Evolutionary conservation across 345 rosid genomes (phyloP).

Genomic region (Syzygium jambos): DNA sequence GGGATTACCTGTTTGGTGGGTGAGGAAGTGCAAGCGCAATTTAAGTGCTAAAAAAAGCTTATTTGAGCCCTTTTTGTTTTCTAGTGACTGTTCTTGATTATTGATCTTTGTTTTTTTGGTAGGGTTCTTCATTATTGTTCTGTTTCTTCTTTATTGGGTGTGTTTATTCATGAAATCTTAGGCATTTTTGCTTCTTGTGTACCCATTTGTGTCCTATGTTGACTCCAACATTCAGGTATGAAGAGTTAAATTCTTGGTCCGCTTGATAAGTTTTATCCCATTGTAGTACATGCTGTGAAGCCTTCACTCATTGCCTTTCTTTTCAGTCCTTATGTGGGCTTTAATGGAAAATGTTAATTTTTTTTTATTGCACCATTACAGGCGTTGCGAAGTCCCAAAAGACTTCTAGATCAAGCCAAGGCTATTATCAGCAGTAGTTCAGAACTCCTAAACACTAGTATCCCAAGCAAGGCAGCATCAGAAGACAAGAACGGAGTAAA

Average conservation of each 20-base stretch:
- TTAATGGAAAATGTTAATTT: background rate
- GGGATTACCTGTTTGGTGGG: background rate
- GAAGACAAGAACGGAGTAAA: constrained; percentile 9
- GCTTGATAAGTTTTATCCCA: background rate
- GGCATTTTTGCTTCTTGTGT: background rate
- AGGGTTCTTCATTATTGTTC: background rate
- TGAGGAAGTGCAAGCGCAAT: background rate
- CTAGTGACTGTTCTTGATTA: background rate
- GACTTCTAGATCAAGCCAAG: constrained; percentile 52
- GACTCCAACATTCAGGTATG: background rate
- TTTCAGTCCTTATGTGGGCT: background rate
- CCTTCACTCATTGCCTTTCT: background rate
- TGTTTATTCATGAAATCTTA: background rate
- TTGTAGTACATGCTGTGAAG: background rate
- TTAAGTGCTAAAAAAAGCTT: background rate
- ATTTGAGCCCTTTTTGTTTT: background rate
- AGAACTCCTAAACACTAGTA: constrained; percentile 11
- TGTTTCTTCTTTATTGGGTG: background rate
- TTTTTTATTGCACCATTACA: constrained; percentile 13
- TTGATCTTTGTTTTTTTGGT: background rate
- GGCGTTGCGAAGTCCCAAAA: constrained; percentile 37
- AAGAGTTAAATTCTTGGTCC: background rate
- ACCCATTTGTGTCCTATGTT: background rate
- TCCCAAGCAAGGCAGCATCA: constrained; percentile 2
- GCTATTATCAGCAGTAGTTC: constrained; percentile 24